Percentiles rank a stretch among this genome's conserved stretches.
Conservation (phyloP, 805 yeast genomes). For the Wickerhamomyces ciferrii region DNA sequence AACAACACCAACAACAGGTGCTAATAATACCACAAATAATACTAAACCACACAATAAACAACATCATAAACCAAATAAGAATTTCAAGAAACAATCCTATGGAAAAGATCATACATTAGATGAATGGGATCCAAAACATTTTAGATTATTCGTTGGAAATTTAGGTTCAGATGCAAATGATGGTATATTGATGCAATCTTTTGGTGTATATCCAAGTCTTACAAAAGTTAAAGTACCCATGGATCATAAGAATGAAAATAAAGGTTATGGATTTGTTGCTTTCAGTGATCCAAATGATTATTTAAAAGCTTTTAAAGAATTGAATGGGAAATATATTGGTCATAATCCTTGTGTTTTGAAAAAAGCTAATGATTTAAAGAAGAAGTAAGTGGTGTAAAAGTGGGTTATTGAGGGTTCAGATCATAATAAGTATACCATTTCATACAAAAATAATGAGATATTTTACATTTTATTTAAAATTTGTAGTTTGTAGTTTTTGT, state of each 20-base stretch:
- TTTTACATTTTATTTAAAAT: no score
- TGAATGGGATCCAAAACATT: slow-evolving; percentile 70
- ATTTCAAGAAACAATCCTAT: slow-evolving; percentile 5
- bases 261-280: slow-evolving; percentile 75
- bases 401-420: no score
- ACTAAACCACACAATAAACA: neutral
- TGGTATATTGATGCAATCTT: slow-evolving; percentile 47
- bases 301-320: slow-evolving; percentile 62
- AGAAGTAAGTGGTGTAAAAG: slow-evolving; percentile 24
- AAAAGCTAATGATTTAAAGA: slow-evolving; percentile 39
- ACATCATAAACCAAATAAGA: neutral
- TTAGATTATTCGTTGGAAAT: slow-evolving; percentile 71
- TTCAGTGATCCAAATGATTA: slow-evolving; percentile 63
- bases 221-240: slow-evolving; percentile 56
- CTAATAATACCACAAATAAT: neutral
- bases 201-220: slow-evolving; percentile 45
- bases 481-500: no score
- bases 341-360: slow-evolving; percentile 66
- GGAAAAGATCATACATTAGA: slow-evolving; percentile 33
- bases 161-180: slow-evolving; percentile 64
- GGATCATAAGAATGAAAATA: slow-evolving; percentile 37
- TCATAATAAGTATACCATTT: no score
- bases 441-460: no score
- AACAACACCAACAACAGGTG: slow-evolving; percentile 5
- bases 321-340: slow-evolving; percentile 76